Evolutionary conservation across 768 basidiomycete genomes (phyloP).

Genomic region (Leccinellum luteum): DNA sequence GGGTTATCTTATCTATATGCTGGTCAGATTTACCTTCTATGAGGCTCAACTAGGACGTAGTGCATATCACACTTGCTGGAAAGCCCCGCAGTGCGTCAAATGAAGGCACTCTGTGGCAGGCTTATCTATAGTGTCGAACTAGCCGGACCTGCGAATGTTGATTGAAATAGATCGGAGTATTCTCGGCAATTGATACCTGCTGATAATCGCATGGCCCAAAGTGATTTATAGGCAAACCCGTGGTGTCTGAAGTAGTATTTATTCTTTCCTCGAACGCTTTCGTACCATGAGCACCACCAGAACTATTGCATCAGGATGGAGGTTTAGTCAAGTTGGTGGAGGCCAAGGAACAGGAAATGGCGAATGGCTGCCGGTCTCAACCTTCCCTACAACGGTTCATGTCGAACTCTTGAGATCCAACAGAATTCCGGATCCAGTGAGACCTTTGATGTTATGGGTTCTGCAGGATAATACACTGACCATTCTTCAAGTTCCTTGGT

Average conservation of each 20-base stretch:
- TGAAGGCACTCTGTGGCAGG: background rate
- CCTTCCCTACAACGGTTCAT: constrained; percentile 84
- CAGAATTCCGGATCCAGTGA: constrained; percentile 80
- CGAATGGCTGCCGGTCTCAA: constrained; percentile 63
- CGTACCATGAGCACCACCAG: constrained; percentile 22
- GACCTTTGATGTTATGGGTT: constrained; percentile 23
- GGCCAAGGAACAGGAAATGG: constrained; percentile 54
- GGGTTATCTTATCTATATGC: background rate
- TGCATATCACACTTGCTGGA: background rate
- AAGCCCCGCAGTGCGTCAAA: too few relatives aligned
- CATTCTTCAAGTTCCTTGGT: constrained; percentile 56
- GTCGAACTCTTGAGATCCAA: constrained; percentile 74
- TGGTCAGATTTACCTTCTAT: background rate
- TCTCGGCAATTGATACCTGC: constrained; percentile 4
- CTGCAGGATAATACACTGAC: constrained; percentile 7
- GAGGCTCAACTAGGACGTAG: background rate
- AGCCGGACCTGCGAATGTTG: background rate
- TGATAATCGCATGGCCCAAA: background rate
- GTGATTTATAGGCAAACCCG: constrained; percentile 2
- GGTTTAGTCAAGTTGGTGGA: constrained; percentile 64
- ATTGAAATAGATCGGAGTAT: constrained; percentile 7
- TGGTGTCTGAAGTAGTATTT: background rate
- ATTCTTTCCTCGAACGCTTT: background rate
- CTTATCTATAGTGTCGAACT: background rate
- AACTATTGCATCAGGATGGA: constrained; percentile 50